phyloP scores from a whole-genome alignment of 2,329 filamentous ascomycete species.

The Basipetospora chlamydospora region DNA sequence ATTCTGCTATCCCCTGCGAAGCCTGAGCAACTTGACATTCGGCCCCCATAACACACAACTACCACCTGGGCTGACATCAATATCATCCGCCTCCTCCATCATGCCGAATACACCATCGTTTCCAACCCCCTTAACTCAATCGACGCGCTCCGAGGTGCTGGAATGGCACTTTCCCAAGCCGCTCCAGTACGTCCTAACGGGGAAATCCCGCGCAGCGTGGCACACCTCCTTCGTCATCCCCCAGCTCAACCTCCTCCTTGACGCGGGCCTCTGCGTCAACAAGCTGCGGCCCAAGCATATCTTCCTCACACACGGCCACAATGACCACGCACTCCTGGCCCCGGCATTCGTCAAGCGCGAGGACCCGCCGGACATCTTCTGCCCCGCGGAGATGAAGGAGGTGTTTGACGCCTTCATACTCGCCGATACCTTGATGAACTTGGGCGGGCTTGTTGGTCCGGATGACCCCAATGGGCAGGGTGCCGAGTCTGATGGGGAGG shows the following conservation, averaged over 20 bases:
- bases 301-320: constrained; percentile 35
- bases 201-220: constrained; percentile 33
- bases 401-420: constrained; percentile 25
- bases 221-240: constrained; percentile 36
- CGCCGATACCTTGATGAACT: constrained; percentile 26
- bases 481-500: constrained; percentile 12
- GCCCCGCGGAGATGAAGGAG: constrained; percentile 23
- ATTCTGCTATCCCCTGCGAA: too few species aligned
- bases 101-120: constrained; percentile 19
- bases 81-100: too few species aligned
- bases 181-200: constrained; percentile 27
- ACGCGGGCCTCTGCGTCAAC: constrained; percentile 32
- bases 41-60: too few species aligned
- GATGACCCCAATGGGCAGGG: constrained; percentile 1
- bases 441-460: constrained; percentile 19
- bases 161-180: constrained; percentile 31
- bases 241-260: constrained; percentile 32
- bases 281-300: constrained; percentile 30
- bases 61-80: too few species aligned
- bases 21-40: too few species aligned
- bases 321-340: constrained; percentile 28
- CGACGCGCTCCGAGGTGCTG: constrained; percentile 26
- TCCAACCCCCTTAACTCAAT: constrained; percentile 28
- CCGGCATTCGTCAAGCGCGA: constrained; percentile 28
- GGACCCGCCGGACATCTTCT: constrained; percentile 30